Evolutionary conservation across 495 filamentous ascomycete species (phyloP), one percentile per base, ranked within the genome.

Genomic region (Tirmania nivea): DNA sequence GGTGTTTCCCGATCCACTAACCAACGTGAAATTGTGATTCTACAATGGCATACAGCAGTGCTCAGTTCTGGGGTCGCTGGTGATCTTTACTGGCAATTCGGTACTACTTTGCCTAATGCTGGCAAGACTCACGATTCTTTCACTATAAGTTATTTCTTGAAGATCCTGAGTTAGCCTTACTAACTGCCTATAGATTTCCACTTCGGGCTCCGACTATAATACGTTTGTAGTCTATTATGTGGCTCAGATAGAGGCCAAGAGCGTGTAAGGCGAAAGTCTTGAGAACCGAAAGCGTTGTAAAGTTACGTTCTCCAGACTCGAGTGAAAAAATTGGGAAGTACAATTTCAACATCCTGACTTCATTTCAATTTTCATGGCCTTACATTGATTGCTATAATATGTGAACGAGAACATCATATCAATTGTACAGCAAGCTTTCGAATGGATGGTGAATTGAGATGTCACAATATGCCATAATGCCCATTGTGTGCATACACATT

Each of bases 51-150:
- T 70, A 31, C n/a, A 57, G 59, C 75, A 4, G 59, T 78, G 3
- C 62, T 68, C 12, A 63, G 66, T 0, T 70, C 66, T 8, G 71
- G 65, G 25, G 69, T 79, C 52, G 68, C 70, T 0, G 75, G 62
- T 2, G 79, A 83, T 64, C 63, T 78, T 56, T 81, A 73, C 60
- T 84, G 76, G 78, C 76, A 82, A 58, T 78, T 72, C 59, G 78
- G 77, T 8, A 77, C 78, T 53, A 68, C 61, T 14, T 59, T 78
- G 14, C 71, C 69, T 51, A 63, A 55, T 2, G 61, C 57, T 11
- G 78, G 78, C 0, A 62, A 70, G 55, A 73, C 75, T 9, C 62
- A 78, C 57, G 77, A 80, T 59, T 3, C n/a, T 25, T 50, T 50
- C 20, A 21, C 11, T 25, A 8, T 45, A 8, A 45, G 39, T 45